phyloP scores from a whole-genome alignment of 176 grass and related monocot species.

The Elymus sibiricus region DNA sequence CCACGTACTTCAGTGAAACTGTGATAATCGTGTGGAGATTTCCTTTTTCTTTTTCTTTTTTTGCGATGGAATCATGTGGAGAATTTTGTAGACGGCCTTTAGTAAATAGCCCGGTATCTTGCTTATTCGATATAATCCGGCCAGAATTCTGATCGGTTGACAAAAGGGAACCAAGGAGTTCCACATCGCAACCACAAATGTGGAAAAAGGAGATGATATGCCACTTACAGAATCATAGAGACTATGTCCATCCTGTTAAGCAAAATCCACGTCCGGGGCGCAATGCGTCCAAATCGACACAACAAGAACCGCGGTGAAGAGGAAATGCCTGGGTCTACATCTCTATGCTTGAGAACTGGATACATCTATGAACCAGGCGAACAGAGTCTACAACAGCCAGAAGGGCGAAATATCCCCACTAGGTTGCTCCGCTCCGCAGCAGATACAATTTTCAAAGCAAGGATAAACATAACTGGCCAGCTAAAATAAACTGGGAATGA shows the following conservation, averaged over 20 bases:
- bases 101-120: neutral
- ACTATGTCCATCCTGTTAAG: neutral
- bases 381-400: neutral
- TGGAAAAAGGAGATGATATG: neutral
- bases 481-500: neutral
- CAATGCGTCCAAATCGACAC: neutral
- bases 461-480: neutral
- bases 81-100: neutral
- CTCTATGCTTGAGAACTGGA: neutral
- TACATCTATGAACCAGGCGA: neutral
- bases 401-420: neutral
- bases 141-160: neutral
- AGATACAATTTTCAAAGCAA: neutral
- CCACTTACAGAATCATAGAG: neutral
- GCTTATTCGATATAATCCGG: neutral
- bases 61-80: neutral
- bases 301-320: neutral
- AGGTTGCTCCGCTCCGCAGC: neutral
- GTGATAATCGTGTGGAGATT: neutral
- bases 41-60: too few species aligned
- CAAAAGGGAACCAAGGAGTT: neutral
- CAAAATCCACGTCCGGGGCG: neutral
- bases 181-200: neutral
- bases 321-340: neutral
- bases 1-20: neutral